Conservation (phyloP, 768 basidiomycete genomes). For the Suillus tomentosus region DNA sequence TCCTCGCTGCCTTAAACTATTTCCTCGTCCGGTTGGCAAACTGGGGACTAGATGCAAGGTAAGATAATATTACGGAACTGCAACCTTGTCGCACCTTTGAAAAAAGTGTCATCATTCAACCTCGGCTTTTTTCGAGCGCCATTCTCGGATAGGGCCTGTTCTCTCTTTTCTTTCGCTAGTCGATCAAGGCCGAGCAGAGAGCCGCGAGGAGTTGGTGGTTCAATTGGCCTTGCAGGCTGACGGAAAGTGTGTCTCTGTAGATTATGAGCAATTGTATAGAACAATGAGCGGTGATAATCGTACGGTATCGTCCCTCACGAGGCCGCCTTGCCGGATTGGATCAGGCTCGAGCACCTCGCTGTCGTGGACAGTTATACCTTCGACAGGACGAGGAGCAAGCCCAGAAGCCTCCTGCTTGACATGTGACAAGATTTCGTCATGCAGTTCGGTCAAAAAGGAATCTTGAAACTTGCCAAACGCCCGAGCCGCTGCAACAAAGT, state of each 20-base stretch:
- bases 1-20: slow-evolving; percentile 70
- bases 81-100: slow-evolving; percentile 71
- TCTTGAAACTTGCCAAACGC: slow-evolving; percentile 87
- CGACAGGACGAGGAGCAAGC: slow-evolving; percentile 50
- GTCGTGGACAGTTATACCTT: slow-evolving; percentile 77
- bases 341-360: slow-evolving; percentile 86
- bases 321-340: slow-evolving; percentile 72
- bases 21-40: slow-evolving; percentile 58
- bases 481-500: slow-evolving; percentile 56
- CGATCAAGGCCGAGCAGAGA: slow-evolving; percentile 88
- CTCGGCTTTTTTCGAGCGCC: slow-evolving; percentile 65
- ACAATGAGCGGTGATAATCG: slow-evolving; percentile 19
- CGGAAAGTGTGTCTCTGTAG: slow-evolving; percentile 78
- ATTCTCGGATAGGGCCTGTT: slow-evolving; percentile 47
- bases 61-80: too few relatives aligned
- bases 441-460: slow-evolving; percentile 75
- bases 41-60: slow-evolving; percentile 62
- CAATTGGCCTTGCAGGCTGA: slow-evolving; percentile 68
- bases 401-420: slow-evolving; percentile 63
- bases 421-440: slow-evolving; percentile 77
- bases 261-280: slow-evolving; percentile 11
- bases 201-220: slow-evolving; percentile 74
- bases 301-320: slow-evolving; percentile 69
- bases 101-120: slow-evolving; percentile 64
- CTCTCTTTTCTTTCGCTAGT: slow-evolving; percentile 86